phyloP scores from a whole-genome alignment of 2,329 filamentous ascomycete species.

The Rhynchosporium graminicola region DNA sequence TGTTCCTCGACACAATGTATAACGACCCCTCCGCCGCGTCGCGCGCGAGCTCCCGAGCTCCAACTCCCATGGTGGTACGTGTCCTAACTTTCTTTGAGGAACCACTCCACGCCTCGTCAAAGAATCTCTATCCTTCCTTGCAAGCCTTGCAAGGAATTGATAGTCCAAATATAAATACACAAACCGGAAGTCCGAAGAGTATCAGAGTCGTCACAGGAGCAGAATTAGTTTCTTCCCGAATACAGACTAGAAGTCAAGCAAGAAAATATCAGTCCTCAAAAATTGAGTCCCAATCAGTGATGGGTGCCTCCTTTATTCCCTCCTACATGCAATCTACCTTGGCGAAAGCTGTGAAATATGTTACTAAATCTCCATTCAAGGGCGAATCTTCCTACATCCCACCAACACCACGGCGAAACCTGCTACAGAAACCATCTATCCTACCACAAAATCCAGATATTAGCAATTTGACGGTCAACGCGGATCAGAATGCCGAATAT shows the following conservation, averaged over 20 bases:
- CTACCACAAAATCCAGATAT: constrained; percentile 77
- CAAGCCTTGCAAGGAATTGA: constrained; percentile 28
- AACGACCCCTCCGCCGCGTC: constrained; percentile 60
- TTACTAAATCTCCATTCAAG: constrained; percentile 47
- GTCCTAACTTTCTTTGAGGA: constrained; percentile 32
- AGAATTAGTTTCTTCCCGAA: not conserved
- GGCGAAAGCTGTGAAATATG: constrained; percentile 38
- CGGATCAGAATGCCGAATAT: constrained; percentile 74
- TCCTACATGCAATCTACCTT: constrained; percentile 36
- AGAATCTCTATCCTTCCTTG: constrained; percentile 32
- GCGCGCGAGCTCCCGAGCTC: constrained; percentile 63
- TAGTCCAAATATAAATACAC: no score
- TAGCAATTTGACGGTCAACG: constrained; percentile 64
- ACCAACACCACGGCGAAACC: constrained; percentile 58
- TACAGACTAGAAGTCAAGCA: constrained; percentile 5
- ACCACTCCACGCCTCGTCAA: constrained; percentile 23
- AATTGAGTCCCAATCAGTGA: not conserved
- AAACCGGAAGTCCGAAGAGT: constrained; percentile 37
- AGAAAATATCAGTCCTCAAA: constrained; percentile 19
- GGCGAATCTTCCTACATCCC: constrained; percentile 53
- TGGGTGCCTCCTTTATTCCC: not conserved
- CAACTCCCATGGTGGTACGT: constrained; percentile 70
- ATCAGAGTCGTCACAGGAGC: constrained; percentile 30
- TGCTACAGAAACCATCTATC: constrained; percentile 67
- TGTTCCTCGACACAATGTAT: constrained; percentile 79